Conservation (phyloP, 805 yeast species). For the Lipomyces sp. region DNA sequence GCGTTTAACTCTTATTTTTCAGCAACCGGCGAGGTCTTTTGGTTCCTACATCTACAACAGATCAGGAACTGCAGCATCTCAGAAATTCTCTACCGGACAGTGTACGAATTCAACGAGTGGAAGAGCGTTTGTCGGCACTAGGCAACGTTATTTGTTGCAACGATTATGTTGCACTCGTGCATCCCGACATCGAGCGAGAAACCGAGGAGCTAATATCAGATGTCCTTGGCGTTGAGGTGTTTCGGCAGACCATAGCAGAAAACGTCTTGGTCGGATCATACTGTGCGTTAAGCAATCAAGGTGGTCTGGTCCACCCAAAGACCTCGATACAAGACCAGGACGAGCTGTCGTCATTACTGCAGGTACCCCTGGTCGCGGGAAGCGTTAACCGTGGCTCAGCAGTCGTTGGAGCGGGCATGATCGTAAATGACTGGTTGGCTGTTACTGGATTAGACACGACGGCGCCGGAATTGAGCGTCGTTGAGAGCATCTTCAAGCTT, state of each 20-base stretch:
- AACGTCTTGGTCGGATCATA: constrained; percentile 96
- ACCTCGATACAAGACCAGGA: constrained; percentile 97
- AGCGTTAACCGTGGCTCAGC: constrained; percentile 96
- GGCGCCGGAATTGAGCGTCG: constrained; percentile 95
- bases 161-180: constrained; percentile 97
- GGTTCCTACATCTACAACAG: constrained; percentile 97
- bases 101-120: constrained; percentile 95
- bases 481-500: constrained; percentile 91
- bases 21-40: constrained; percentile 96
- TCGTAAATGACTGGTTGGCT: constrained; percentile 96
- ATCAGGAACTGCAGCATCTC: constrained; percentile 95
- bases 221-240: constrained; percentile 96
- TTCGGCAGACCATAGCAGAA: constrained; percentile 98
- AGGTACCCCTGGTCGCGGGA: constrained; percentile 98
- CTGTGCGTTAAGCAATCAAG: constrained; percentile 92
- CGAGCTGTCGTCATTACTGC: constrained; percentile 89
- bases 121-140: constrained; percentile 92
- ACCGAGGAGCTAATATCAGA: constrained; percentile 98
- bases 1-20: not conserved
- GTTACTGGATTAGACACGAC: constrained; percentile 97
- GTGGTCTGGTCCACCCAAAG: constrained; percentile 97
- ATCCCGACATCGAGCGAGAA: constrained; percentile 98
- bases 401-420: constrained; percentile 98
- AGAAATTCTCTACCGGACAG: constrained; percentile 94
- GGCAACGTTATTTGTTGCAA: constrained; percentile 98